A percentile compares a stretch with the other conserved stretches of the same genome.
Conservation (phyloP, 345 rosid genomes). For the Bruguiera parviflora region DNA sequence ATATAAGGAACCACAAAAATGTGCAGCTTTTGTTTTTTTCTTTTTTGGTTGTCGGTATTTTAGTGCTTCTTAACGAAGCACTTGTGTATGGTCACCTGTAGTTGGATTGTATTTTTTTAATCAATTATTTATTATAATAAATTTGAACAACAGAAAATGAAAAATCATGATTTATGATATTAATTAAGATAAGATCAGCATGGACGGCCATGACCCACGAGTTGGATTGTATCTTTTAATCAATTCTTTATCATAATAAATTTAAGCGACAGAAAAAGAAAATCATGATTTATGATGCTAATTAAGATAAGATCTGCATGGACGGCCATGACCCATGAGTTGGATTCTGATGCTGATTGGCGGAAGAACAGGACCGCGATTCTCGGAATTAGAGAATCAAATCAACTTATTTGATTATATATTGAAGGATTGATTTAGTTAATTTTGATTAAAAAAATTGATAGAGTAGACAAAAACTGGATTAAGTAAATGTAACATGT, state of each 20-base stretch:
- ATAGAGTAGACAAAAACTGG: too few species aligned
- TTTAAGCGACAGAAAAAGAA: not conserved
- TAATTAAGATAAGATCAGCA: constrained; percentile 15
- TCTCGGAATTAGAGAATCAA: constrained; percentile 20
- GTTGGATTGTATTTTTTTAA: too few species aligned
- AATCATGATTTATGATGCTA: not conserved
- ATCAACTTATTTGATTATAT: not conserved
- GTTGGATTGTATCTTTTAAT: too few species aligned
- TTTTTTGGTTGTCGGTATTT: too few species aligned
- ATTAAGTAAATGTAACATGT: too few species aligned
- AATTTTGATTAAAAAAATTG: too few species aligned
- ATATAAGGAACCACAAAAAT: too few species aligned
- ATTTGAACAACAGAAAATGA: not conserved
- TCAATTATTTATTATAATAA: not conserved
- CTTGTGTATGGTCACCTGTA: too few species aligned
- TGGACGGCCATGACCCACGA: constrained; percentile 14
- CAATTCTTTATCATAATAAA: not conserved
- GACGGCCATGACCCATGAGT: constrained; percentile 10
- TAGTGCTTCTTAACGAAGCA: too few species aligned
- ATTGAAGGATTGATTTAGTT: too few species aligned
- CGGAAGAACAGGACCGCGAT: constrained; percentile 31
- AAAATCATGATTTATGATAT: not conserved
- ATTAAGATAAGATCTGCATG: constrained; percentile 18
- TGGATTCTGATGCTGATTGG: constrained; percentile 17
- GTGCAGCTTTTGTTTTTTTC: too few species aligned